Conservation (phyloP, 2,329 filamentous ascomycete species). For the Botrytis medusae region DNA sequence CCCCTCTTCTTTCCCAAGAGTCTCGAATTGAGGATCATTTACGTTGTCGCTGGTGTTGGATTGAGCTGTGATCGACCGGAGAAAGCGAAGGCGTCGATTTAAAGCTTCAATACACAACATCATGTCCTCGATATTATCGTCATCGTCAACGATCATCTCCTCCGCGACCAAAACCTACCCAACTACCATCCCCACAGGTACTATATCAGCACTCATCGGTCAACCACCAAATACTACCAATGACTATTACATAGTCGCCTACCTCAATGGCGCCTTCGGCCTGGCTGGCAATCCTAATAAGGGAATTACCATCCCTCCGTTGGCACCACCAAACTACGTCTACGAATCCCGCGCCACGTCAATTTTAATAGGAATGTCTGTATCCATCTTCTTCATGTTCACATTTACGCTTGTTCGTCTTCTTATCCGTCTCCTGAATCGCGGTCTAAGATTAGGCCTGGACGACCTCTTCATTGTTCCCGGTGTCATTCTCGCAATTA, state of each 20-base stretch:
- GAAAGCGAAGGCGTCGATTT: background rate
- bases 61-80: background rate
- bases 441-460: slow-evolving; percentile 37
- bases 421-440: slow-evolving; percentile 33
- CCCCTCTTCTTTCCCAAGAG: background rate
- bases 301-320: slow-evolving; percentile 8
- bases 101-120: background rate
- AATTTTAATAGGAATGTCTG: slow-evolving; percentile 37
- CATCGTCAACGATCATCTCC: background rate
- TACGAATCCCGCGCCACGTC: slow-evolving; percentile 35
- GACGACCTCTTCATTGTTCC: slow-evolving; percentile 41
- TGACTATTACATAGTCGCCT: slow-evolving; percentile 38
- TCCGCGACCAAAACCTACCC: slow-evolving; percentile 16
- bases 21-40: background rate
- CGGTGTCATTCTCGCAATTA: slow-evolving; percentile 37
- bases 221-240: slow-evolving; percentile 35
- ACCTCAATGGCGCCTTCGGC: slow-evolving; percentile 32
- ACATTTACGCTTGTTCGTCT: slow-evolving; percentile 38
- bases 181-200: slow-evolving; percentile 25
- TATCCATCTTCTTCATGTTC: slow-evolving; percentile 38
- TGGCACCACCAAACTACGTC: slow-evolving; percentile 25
- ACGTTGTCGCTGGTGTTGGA: too few species aligned
- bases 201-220: slow-evolving; percentile 34
- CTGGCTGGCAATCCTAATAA: slow-evolving; percentile 29
- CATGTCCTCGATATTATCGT: slow-evolving; percentile 1